Percentiles rank a stretch among this genome's conserved stretches.
These are phyloP conservation scores for Cladophialophora chaetospira DNA, from an alignment of 2,329 filamentous ascomycete species.

Conservation along the genomic window DNA sequence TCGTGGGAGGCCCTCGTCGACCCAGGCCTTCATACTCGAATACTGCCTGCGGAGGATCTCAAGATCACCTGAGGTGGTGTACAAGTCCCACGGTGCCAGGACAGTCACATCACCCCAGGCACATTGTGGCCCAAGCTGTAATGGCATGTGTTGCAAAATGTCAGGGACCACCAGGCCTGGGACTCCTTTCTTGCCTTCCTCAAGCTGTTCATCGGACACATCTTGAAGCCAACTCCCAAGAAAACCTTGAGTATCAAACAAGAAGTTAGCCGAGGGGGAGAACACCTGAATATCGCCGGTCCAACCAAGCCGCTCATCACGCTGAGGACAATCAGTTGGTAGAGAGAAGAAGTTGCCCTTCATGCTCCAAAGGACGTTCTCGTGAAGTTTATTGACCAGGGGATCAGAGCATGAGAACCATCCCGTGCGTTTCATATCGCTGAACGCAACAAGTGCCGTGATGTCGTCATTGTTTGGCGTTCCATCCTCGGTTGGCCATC, in stretches of 20 bases:
- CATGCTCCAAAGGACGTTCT: conserved; percentile 60
- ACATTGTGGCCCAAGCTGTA: conserved; percentile 33
- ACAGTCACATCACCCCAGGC: conserved; percentile 46
- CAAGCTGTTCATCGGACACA: conserved; percentile 42
- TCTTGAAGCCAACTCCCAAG: conserved; percentile 55
- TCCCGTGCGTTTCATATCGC: conserved; percentile 55
- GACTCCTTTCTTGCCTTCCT: conserved; percentile 29
- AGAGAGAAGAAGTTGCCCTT: conserved; percentile 60
- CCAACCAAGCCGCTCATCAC: conserved; percentile 59
- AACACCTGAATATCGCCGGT: conserved; percentile 57
- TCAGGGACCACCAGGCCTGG: conserved; percentile 40
- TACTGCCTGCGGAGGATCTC: conserved; percentile 42
- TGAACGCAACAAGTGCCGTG: conserved; percentile 50
- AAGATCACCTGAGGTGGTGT: conserved; percentile 39
- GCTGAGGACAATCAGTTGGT: conserved; percentile 61
- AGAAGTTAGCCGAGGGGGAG: conserved; percentile 53
- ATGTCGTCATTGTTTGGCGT: conserved; percentile 28
- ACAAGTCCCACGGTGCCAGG: conserved; percentile 41
- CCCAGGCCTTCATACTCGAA: conserved; percentile 41
- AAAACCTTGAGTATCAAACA: conserved; percentile 57
- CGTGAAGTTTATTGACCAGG: conserved; percentile 56
- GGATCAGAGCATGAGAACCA: conserved; percentile 56
- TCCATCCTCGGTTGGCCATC: conserved; percentile 41
- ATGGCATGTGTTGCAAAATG: no score
- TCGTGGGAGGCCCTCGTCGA: conserved; percentile 40